These are phyloP conservation scores for Nannizziopsis arthrosporioides DNA, from an alignment of 2,329 filamentous ascomycete genomes.

Conservation along the genomic window DNA sequence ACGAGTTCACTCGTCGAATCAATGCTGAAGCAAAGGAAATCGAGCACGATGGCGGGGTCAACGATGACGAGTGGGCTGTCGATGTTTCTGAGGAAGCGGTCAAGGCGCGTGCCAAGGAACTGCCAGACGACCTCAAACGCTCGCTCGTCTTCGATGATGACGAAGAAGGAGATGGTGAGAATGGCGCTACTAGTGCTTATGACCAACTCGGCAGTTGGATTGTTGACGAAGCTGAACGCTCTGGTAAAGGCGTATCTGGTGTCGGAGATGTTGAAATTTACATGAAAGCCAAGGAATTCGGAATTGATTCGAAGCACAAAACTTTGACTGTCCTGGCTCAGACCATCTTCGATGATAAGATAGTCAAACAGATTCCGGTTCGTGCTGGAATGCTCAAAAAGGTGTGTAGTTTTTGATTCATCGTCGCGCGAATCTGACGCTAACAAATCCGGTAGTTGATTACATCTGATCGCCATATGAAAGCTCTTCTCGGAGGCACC, in stretches of 20 bases:
- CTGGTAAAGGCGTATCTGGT: constrained; percentile 60
- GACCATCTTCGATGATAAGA: constrained; percentile 84
- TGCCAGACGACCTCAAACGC: constrained; percentile 90
- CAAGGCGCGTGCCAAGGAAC: constrained; percentile 81
- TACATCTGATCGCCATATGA: constrained; percentile 85
- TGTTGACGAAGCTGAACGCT: constrained; percentile 56
- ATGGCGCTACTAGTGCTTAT: constrained; percentile 63
- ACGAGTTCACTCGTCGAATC: constrained; percentile 73
- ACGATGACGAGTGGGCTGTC: constrained; percentile 89
- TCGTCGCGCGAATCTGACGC: not conserved
- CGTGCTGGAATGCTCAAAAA: constrained; percentile 83
- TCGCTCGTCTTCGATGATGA: constrained; percentile 74
- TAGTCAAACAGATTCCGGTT: constrained; percentile 72
- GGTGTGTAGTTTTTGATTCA: constrained; percentile 37
- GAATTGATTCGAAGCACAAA: constrained; percentile 88
- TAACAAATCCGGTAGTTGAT: constrained; percentile 47
- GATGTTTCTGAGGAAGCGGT: constrained; percentile 94
- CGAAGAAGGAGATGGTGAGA: constrained; percentile 70
- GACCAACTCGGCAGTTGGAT: constrained; percentile 93
- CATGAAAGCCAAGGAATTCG: constrained; percentile 90
- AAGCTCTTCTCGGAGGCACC: constrained; percentile 85
- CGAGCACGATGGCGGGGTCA: constrained; percentile 55
- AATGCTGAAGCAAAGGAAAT: constrained; percentile 60
- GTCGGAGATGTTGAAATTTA: constrained; percentile 86
- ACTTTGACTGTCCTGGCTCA: constrained; percentile 85